Base-by-base conservation (phyloP, 2,329 filamentous ascomycete genomes). In the Penicillium crustosum region DNA sequence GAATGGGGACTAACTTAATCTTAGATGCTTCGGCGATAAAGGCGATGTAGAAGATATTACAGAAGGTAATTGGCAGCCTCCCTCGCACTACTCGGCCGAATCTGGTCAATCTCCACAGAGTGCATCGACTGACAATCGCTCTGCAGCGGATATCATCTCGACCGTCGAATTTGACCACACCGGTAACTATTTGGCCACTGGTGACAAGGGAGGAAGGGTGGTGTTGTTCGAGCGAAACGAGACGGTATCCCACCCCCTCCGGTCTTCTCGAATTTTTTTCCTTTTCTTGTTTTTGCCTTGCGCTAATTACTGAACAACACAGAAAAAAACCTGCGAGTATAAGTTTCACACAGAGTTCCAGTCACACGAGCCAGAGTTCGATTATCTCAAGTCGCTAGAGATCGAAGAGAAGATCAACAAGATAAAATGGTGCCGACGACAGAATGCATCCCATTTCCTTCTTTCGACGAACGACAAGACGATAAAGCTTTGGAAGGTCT, bases 401-500 rank as follows among this genome's bases (percentile, higher is more conserved):
- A 99, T 99, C 73, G 94, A 99, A 83, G 94, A 99, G 79, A 99
- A 99, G 82, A 99, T 99, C 84, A 99, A 99, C 85, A 99, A 99
- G 83, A 99, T 99, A 81, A 99, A 97, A 79, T 99, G 94, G 94
- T 99, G 94, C 78, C 88, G 90, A 73, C 89, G 94, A 78, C 93
- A 97, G 79, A 99, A 99, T 82, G 90, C 93, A 61, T 97, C 94
- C 55, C 94, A 99, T 80, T 99, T 96, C 77, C 86, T 99, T 52
- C 86, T 99, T 57, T 97, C 94, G 43, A 99, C 94, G 69, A 99
- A 99, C 75, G 94, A 99, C 82, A 99, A 99, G 83, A 99, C 94
- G 42, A 99, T 99, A 84, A 99, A 99, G 82, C 83, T 99, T 67
- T 99, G 94, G 94, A 99, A 99, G 78, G 93, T 99, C 50, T 99